Evolutionary conservation across 192 early-diverging fungal genomes (phyloP).

Genomic region (Chytriomyces sp.): DNA sequence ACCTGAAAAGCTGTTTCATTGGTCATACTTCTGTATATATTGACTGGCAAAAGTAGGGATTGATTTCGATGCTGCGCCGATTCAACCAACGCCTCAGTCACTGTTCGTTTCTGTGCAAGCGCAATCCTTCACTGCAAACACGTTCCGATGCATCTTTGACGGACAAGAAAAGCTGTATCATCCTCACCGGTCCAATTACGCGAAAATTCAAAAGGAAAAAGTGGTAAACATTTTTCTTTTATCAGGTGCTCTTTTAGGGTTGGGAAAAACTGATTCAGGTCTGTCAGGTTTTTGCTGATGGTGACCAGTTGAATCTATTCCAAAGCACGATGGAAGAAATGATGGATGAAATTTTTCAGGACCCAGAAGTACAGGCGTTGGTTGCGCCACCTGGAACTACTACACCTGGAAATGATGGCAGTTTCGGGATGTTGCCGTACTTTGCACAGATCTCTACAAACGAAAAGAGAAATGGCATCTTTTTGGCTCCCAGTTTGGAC

Average conservation of each 20-base stretch:
- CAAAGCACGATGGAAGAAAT: background rate
- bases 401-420: background rate
- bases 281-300: constrained; percentile 14
- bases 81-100: constrained; percentile 37
- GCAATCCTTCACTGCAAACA: constrained; percentile 34
- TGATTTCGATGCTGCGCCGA: constrained; percentile 22
- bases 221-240: background rate
- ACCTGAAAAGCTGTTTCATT: background rate
- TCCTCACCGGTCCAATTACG: constrained; percentile 6
- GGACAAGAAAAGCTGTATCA: constrained; percentile 43
- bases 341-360: constrained; percentile 50
- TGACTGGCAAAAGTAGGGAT: background rate
- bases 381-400: background rate
- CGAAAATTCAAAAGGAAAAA: background rate
- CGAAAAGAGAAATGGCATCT: constrained; percentile 32
- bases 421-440: constrained; percentile 38
- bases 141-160: constrained; percentile 37
- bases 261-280: constrained; percentile 16
- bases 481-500: background rate
- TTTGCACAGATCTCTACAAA: constrained; percentile 41
- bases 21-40: background rate
- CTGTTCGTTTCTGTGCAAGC: constrained; percentile 44
- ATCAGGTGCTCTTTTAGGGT: background rate
- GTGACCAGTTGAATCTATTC: background rate
- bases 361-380: constrained; percentile 40